Conservation (phyloP, 148 eudicot species). For the Fagopyrum tataricum region DNA sequence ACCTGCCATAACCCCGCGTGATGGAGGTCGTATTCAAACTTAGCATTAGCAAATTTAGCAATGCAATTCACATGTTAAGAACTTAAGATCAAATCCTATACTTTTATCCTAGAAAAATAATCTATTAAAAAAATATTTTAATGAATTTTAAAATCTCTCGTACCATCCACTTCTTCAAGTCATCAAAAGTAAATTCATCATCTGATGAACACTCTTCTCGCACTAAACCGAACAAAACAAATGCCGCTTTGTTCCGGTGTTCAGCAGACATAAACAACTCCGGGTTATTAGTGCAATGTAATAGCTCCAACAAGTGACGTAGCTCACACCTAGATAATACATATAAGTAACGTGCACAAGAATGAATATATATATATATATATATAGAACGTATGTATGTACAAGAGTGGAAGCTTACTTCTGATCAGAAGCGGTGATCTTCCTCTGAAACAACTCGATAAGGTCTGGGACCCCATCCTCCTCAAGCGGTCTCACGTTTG, state of each 20-base stretch:
- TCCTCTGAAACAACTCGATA: neutral
- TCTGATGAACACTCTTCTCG: neutral
- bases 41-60: no score
- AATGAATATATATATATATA: no score
- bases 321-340: neutral
- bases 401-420: neutral
- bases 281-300: neutral
- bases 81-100: no score
- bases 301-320: neutral
- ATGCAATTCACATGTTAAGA: no score
- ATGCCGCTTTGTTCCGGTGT: neutral
- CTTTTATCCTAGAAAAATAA: no score
- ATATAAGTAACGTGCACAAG: neutral
- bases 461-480: neutral
- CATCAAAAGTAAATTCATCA: neutral
- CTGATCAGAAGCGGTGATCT: neutral
- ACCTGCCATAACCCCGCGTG: neutral
- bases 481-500: neutral
- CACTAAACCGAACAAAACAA: neutral
- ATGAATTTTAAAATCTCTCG: neutral
- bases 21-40: no score
- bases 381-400: no score
- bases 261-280: neutral
- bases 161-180: slow-evolving; percentile 10
- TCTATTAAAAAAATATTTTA: no score